Evolutionary conservation across 441 rosid genomes (phyloP).

Genomic region (Cnidoscolus chayamansa): DNA sequence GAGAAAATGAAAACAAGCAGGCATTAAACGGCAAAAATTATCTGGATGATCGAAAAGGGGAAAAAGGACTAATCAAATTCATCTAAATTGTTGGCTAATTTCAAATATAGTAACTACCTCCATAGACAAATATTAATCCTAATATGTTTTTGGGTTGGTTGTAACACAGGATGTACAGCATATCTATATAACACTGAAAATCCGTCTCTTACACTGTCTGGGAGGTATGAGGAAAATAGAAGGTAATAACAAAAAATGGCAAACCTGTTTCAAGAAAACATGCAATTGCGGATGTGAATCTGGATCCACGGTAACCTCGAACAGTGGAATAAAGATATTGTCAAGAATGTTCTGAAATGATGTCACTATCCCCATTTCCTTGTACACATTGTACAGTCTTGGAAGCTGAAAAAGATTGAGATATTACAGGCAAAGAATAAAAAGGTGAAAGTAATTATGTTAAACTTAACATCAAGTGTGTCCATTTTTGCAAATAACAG

Average conservation of each 20-base stretch:
- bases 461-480: not conserved
- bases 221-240: not conserved
- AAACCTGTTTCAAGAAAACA: conserved; percentile 89
- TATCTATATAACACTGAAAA: not conserved
- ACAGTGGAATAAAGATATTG: conserved; percentile 90
- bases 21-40: not conserved
- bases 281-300: conserved; percentile 99
- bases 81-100: not conserved
- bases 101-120: not conserved
- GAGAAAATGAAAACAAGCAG: not conserved
- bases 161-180: not conserved
- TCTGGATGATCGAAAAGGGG: not conserved
- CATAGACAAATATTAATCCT: not conserved
- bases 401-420: conserved; percentile 65
- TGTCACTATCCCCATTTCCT: conserved; percentile 98
- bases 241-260: conserved; percentile 7
- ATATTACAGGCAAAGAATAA: not conserved
- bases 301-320: conserved; percentile 97
- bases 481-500: not conserved
- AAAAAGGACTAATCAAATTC: not conserved
- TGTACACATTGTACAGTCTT: conserved; percentile 89
- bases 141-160: not conserved
- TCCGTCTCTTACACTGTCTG: not conserved
- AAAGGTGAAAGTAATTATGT: not conserved
- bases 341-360: conserved; percentile 98